Evolutionary conservation across 2,329 filamentous ascomycete species (phyloP), one percentile per base, ranked within the genome.

Genomic region (Davidsoniella australis): DNA sequence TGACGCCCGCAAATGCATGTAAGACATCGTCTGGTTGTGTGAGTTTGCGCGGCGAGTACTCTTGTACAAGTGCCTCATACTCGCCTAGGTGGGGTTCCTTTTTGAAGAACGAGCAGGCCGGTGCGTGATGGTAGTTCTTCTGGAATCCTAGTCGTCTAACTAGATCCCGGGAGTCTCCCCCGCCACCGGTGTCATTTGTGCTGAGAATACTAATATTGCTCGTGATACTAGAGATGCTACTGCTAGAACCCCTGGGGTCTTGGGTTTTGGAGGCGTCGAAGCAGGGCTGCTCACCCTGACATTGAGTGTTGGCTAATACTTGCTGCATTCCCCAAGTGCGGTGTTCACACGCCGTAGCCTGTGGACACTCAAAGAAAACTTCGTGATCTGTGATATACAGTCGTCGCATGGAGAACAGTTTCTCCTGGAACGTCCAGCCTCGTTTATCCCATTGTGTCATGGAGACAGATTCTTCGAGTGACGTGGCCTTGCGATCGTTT

Each of bases 41-140:
- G 16, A 55, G 47, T 37, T 51, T 33, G 4, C 64, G 60, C 5
- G 63, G 57, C 1, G 62, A 62, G 53, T 66, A 62, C 54, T 66
- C 63, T 47, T 66, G 62, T 1, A 65, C 62, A 16, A 64, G 62
- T 5, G 62, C 61, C 1, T 63, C 61, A 58, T 66, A 66, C 54
- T 66, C 63, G n/a, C 62, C 60, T 38, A 66, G 59, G 1, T 36
- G 26, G n/a, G 41, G 16, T 1, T 39, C n/a, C 45, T 53, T 37
- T 39, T 48, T 44, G 40, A 47, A 47, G 33, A 43, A 26, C 5
- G 29, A 29, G 4, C 37, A 29, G 14, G 46, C 46, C n/a, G 46
- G 20, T 10, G 46, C 17, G 9, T 20, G 37, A 16, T 45, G 26
- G 26, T 29, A 2, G 20, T 47, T 41, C n/a, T 17, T 2, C 0